Conservation (phyloP, 2,329 filamentous ascomycete genomes). For the Lachnellula arida region DNA sequence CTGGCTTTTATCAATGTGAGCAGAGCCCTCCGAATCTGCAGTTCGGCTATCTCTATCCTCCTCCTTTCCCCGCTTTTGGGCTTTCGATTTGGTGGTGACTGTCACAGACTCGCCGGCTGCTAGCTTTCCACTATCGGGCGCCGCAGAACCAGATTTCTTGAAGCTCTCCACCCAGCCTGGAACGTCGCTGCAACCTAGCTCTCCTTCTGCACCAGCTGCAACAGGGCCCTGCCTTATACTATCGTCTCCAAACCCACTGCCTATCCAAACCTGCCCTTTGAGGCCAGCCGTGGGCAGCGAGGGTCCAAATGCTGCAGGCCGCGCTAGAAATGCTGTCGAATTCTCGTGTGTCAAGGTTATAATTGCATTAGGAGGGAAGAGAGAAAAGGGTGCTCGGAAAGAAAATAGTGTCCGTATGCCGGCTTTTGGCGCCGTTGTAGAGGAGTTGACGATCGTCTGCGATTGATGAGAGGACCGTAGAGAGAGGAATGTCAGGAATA, state of each 20-base stretch:
- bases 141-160: conserved; percentile 35
- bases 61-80: conserved; percentile 35
- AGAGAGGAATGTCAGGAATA: conserved; percentile 30
- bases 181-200: conserved; percentile 92
- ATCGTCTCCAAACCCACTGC: conserved; percentile 85
- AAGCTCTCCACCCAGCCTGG: conserved; percentile 74
- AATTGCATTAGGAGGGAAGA: conserved; percentile 92
- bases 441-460: conserved; percentile 16
- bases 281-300: conserved; percentile 68
- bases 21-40: conserved; percentile 19
- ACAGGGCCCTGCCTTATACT: conserved; percentile 53
- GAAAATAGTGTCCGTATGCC: conserved; percentile 58
- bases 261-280: conserved; percentile 89
- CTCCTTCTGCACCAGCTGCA: conserved; percentile 59
- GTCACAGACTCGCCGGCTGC: conserved; percentile 21
- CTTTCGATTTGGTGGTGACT: conserved; percentile 38
- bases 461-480: conserved; percentile 26
- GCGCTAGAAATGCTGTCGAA: conserved; percentile 90
- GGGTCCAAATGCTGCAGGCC: conserved; percentile 90
- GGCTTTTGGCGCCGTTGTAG: conserved; percentile 26
- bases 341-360: conserved; percentile 98
- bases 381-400: conserved; percentile 71
- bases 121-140: conserved; percentile 16
- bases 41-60: conserved; percentile 22
- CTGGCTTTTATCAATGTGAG: conserved; percentile 15